Base-by-base conservation (phyloP, 768 basidiomycete species). In the Phlebiopsis flavidoalba region DNA sequence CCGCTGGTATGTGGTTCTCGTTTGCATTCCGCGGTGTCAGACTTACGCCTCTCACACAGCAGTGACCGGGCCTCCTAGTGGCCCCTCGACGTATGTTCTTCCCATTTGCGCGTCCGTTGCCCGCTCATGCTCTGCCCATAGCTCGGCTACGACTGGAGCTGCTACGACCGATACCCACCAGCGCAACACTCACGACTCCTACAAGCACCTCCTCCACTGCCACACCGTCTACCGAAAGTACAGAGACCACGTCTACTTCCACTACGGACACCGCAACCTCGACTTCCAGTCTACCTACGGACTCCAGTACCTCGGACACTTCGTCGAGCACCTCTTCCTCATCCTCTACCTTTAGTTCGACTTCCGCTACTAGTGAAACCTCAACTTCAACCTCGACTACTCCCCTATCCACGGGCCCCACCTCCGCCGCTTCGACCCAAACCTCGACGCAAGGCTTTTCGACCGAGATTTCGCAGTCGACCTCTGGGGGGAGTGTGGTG, bases 331-430 rank as follows among this genome's bases (percentile, higher is more conserved):
- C 59, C 36, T 50, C 54, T 15, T 33, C 58, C 12, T 21, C 53
- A 11, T 53, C 35, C 1, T 37, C 60, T 8, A n/a, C 56, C 15
- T 31, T 64, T 48, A 53, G 33, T 26, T 43, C 58, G 6, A 40
- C 60, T n/a, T 0, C 60, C 12, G 5, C 63, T 15, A 24, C 57
- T 14, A 22, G 19, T 2, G 8, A 65, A 11, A 36, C 62, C 40
- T 60, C 69, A 8, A n/a, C 59, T 2, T 59, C 67, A 26, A 62
- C 57, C 26, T 49, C 55, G 8, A 31, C 56, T 2, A 26, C 48
- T 4, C 24, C 56, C 17, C 7, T 37, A 5, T 11, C 5, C 17
- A 45, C 37, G 3, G 15, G 17, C 19, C 33, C 59, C 24, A 15
- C 59, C 5, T 46, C 57, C 26, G 14, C 37, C 15, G 1, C 49